Conservation (phyloP, 768 basidiomycete genomes). For the Rickenella mellea region DNA sequence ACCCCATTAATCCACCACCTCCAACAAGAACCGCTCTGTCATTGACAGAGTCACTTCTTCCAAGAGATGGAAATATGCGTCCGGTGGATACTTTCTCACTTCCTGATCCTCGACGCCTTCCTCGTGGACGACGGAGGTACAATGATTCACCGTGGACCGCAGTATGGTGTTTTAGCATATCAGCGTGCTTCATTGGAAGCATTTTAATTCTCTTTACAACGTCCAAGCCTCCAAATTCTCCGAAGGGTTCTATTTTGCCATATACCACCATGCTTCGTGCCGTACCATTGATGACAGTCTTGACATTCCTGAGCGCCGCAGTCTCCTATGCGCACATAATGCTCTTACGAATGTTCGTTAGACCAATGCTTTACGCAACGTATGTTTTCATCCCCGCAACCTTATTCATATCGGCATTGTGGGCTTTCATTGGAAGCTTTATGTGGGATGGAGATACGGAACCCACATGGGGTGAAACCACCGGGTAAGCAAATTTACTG, state of each 20-base stretch:
- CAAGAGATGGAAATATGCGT: slow-evolving; percentile 56
- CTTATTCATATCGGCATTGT: slow-evolving; percentile 63
- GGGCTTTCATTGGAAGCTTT: slow-evolving; percentile 79
- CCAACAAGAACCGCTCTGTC: slow-evolving; percentile 43
- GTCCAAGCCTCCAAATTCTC: slow-evolving; percentile 25
- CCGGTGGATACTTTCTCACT: slow-evolving; percentile 66
- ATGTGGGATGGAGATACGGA: slow-evolving; percentile 42
- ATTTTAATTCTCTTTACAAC: slow-evolving; percentile 58
- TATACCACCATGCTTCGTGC: slow-evolving; percentile 71
- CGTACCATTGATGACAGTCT: slow-evolving; percentile 64
- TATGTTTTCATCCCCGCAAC: slow-evolving; percentile 69
- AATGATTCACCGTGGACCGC: slow-evolving; percentile 69
- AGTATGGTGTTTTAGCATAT: slow-evolving; percentile 50
- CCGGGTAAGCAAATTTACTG: slow-evolving; percentile 44
- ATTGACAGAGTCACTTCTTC: slow-evolving; percentile 72
- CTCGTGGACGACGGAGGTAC: slow-evolving; percentile 56
- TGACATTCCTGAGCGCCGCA: slow-evolving; percentile 61
- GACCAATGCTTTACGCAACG: slow-evolving; percentile 73
- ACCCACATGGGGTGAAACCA: slow-evolving; percentile 75
- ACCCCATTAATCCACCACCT: slow-evolving; percentile 32
- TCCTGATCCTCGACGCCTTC: slow-evolving; percentile 65
- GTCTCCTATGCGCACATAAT: slow-evolving; percentile 69
- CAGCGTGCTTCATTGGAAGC: slow-evolving; percentile 52
- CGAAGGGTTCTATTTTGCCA: slow-evolving; percentile 28
- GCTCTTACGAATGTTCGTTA: slow-evolving; percentile 71